Percentiles rank a stretch among this genome's conserved stretches.
phyloP scores from a whole-genome alignment of 140 eudicot species.

The Senecio squalidus region DNA sequence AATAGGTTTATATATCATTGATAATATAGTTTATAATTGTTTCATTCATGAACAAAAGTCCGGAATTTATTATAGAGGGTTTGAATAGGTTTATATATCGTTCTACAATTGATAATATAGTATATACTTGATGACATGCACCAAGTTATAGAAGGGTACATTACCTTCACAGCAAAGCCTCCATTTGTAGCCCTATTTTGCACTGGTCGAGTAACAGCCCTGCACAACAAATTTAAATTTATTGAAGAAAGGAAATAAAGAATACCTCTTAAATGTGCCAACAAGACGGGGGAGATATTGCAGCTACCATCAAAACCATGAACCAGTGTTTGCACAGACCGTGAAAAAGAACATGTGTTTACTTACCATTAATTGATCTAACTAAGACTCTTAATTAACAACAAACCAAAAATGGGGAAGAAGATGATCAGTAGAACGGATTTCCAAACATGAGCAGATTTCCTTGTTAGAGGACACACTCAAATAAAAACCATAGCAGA shows the following conservation, averaged over 20 bases:
- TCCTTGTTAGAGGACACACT: constrained; percentile 3
- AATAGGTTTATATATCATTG: too few species aligned
- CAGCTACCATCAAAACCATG: constrained; percentile 22
- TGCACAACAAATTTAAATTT: constrained; percentile 33
- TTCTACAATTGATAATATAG: too few species aligned
- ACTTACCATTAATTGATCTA: constrained; percentile 24
- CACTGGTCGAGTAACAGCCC: constrained; percentile 38
- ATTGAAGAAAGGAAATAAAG: constrained; percentile 2
- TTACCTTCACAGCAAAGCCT: constrained; percentile 56
- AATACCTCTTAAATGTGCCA: not conserved
- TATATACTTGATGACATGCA: too few species aligned
- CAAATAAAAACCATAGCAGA: constrained; percentile 6
- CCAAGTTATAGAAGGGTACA: too few species aligned
- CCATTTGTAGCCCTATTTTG: constrained; percentile 43
- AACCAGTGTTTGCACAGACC: constrained; percentile 15
- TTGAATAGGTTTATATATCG: too few species aligned
- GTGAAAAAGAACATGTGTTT: not conserved
- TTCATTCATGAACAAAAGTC: too few species aligned
- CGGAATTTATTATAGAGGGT: too few species aligned
- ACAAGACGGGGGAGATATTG: not conserved
- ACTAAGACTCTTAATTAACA: constrained; percentile 18
- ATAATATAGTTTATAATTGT: too few species aligned
- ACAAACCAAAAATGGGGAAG: constrained; percentile 24
- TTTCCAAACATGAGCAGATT: constrained; percentile 2
- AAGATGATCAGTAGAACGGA: constrained; percentile 1